A percentile compares a stretch with the other conserved stretches of the same genome.
phyloP scores from a whole-genome alignment of 192 early-diverging fungal genomes.

The Coemansia sp. region DNA sequence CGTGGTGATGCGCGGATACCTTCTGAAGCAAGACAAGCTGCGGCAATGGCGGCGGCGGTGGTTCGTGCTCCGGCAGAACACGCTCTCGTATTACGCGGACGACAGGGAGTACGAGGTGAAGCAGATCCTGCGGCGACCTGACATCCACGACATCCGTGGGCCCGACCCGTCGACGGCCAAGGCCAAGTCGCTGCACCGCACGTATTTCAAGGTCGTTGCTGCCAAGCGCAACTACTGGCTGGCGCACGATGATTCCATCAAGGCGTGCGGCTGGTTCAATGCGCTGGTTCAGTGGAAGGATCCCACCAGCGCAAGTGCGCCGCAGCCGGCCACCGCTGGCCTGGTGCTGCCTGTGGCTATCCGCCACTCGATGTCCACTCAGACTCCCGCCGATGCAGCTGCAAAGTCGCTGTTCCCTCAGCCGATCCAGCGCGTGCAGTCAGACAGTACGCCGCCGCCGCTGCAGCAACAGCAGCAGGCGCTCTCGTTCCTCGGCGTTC shows the following conservation, averaged over 20 bases:
- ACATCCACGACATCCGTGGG: conserved; percentile 44
- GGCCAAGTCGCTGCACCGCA: conserved; percentile 38
- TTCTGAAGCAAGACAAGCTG: conserved; percentile 53
- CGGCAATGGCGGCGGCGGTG: conserved; percentile 56
- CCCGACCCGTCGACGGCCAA: conserved; percentile 52
- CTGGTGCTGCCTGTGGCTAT: conserved; percentile 8
- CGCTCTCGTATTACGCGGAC: conserved; percentile 51
- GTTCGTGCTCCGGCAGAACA: conserved; percentile 54
- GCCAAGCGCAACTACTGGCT: conserved; percentile 54
- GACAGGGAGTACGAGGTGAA: conserved; percentile 52
- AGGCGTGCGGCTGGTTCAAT: conserved; percentile 43
- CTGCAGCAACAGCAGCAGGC: neutral
- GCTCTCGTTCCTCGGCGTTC: neutral
- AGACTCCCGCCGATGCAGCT: neutral
- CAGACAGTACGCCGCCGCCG: neutral
- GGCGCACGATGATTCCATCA: conserved; percentile 36
- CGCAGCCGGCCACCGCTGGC: neutral
- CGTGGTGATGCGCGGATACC: conserved; percentile 43
- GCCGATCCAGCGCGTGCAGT: conserved; percentile 5
- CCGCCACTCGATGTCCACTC: conserved; percentile 26
- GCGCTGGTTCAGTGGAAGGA: conserved; percentile 35
- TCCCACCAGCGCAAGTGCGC: neutral
- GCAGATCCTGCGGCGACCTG: conserved; percentile 43
- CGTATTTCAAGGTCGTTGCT: conserved; percentile 47
- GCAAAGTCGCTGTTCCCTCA: neutral